A percentile compares a stretch with the other conserved stretches of the same genome.
phyloP scores from a whole-genome alignment of 2,329 filamentous ascomycete species.

The Akanthomyces muscarius region DNA sequence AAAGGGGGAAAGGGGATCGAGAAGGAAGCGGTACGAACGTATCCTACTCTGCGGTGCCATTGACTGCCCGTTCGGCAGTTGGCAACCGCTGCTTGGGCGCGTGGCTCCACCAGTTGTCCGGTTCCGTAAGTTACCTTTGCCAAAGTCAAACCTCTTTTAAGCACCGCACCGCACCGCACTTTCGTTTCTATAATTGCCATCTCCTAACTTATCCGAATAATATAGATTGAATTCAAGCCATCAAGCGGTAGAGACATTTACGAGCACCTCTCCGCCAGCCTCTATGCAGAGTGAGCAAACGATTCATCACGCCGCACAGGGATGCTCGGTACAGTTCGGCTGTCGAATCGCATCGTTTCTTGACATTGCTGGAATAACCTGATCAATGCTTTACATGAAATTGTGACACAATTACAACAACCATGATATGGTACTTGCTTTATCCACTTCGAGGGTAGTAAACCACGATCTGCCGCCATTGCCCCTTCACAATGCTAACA shows the following conservation, averaged over 20 bases:
- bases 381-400: background rate
- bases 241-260: background rate
- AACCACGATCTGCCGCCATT: slow-evolving; percentile 2
- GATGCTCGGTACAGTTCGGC: background rate
- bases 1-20: too few relatives aligned
- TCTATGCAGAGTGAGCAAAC: background rate
- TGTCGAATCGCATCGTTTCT: background rate
- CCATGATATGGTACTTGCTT: slow-evolving; percentile 72
- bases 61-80: too few relatives aligned
- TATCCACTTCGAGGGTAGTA: slow-evolving; percentile 74
- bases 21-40: too few relatives aligned
- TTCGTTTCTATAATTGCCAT: background rate
- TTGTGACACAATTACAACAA: background rate
- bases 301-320: background rate
- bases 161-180: too few relatives aligned
- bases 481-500: slow-evolving; percentile 15
- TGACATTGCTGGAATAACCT: background rate
- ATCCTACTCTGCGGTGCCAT: too few relatives aligned
- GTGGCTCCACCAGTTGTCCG: slow-evolving; percentile 23
- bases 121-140: slow-evolving; percentile 3
- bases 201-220: background rate
- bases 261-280: background rate
- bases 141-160: background rate
- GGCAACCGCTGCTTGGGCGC: too few relatives aligned
- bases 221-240: background rate